Percentiles rank a stretch among this genome's conserved stretches.
Conservation (phyloP, 768 basidiomycete species). For the Leucosporidium yakuticum region DNA sequence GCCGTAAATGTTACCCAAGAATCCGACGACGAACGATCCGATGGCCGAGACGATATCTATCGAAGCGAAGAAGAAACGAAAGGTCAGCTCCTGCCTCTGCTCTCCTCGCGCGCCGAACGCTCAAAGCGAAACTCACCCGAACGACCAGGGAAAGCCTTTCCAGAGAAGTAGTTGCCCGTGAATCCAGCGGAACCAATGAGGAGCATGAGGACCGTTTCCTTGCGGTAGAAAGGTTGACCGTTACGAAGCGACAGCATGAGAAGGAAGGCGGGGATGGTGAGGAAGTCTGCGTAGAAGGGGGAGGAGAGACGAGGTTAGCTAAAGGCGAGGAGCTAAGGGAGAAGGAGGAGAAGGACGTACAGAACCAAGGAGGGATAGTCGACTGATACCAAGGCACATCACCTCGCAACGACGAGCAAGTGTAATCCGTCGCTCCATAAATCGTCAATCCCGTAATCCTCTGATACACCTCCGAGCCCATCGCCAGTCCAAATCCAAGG, state of each 20-base stretch:
- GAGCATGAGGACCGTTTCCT: slow-evolving; percentile 48
- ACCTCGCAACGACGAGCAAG: slow-evolving; percentile 56
- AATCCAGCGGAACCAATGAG: slow-evolving; percentile 51
- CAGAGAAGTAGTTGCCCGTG: slow-evolving; percentile 67
- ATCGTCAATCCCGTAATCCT: slow-evolving; percentile 50
- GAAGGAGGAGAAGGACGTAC: slow-evolving; percentile 44
- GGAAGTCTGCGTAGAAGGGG: too few species aligned
- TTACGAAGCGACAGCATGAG: slow-evolving; percentile 62
- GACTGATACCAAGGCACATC: slow-evolving; percentile 65
- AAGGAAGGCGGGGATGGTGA: slow-evolving; percentile 66
- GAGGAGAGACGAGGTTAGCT: too few species aligned
- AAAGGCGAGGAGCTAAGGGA: neutral
- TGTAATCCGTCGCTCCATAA: slow-evolving; percentile 56
- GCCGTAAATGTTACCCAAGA: slow-evolving; percentile 70
- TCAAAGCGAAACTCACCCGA: slow-evolving; percentile 3
- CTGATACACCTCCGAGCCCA: slow-evolving; percentile 65
- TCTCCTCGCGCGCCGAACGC: slow-evolving; percentile 33
- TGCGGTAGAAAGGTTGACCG: slow-evolving; percentile 45
- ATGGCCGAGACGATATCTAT: slow-evolving; percentile 69
- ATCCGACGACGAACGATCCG: slow-evolving; percentile 73
- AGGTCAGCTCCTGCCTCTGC: too few species aligned
- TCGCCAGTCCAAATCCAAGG: slow-evolving; percentile 68
- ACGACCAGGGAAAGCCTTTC: slow-evolving; percentile 42
- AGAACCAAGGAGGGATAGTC: slow-evolving; percentile 68
- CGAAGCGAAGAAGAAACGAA: slow-evolving; percentile 47